Evolutionary conservation across 192 early-diverging fungal genomes (phyloP).

Genomic region (Rhizoclosmatium globosum): DNA sequence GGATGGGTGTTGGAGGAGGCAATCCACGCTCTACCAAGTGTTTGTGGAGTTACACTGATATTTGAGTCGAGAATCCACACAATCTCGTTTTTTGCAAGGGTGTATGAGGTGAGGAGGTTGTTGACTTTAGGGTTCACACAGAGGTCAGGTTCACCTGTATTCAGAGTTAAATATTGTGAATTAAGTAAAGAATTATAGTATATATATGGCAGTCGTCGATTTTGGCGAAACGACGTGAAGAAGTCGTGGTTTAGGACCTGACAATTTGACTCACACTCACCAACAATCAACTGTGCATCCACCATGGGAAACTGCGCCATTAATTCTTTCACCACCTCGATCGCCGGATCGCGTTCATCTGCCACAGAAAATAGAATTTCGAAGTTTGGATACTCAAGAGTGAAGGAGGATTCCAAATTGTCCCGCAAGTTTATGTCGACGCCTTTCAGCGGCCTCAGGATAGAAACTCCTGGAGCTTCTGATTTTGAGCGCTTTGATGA

Average conservation of each 20-base stretch:
- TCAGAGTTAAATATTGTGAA: constrained; percentile 1
- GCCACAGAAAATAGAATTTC: constrained; percentile 94
- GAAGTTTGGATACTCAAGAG: constrained; percentile 85
- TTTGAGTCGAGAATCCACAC: constrained; percentile 97
- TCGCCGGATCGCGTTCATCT: constrained; percentile 80
- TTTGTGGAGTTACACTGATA: constrained; percentile 79
- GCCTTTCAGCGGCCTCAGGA: constrained; percentile 94
- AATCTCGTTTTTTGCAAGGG: constrained; percentile 81
- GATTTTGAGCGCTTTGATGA: constrained; percentile 5
- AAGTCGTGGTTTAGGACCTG: not conserved
- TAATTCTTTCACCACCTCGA: constrained; percentile 75
- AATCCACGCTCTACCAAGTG: constrained; percentile 84
- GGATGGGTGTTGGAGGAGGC: constrained; percentile 67
- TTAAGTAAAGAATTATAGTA: not conserved
- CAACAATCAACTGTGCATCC: constrained; percentile 79
- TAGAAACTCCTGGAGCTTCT: constrained; percentile 80
- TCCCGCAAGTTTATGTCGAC: constrained; percentile 82
- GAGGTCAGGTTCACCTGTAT: constrained; percentile 68
- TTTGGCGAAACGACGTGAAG: not conserved
- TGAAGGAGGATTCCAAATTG: constrained; percentile 86
- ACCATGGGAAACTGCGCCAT: constrained; percentile 78
- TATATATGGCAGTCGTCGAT: not conserved
- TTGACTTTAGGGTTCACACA: constrained; percentile 98
- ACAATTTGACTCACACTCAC: constrained; percentile 41
- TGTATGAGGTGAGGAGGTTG: constrained; percentile 88